Evolutionary conservation across 805 yeast genomes (phyloP).

Genomic region (Scheffersomyces spartinae): DNA sequence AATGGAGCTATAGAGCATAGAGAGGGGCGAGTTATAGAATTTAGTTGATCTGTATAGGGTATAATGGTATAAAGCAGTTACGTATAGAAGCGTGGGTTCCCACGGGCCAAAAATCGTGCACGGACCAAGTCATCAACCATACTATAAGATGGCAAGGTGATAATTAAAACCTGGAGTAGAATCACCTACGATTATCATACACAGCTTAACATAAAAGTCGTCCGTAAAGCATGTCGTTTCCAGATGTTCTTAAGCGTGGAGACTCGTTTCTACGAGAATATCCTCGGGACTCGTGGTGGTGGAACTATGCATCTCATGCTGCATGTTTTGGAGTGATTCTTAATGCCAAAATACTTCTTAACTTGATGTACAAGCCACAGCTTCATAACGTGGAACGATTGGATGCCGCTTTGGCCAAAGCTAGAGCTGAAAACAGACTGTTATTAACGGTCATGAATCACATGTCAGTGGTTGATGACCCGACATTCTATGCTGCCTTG

Average conservation of each 20-base stretch:
- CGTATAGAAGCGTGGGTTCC: no score
- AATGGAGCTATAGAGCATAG: no score
- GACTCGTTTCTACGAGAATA: slow-evolving; percentile 54
- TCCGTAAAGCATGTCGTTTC: slow-evolving; percentile 47
- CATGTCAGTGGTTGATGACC: slow-evolving; percentile 88
- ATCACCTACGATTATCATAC: no score
- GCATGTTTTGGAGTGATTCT: slow-evolving; percentile 59
- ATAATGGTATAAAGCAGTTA: no score
- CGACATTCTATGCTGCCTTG: slow-evolving; percentile 75
- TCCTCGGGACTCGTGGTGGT: slow-evolving; percentile 45
- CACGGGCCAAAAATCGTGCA: no score
- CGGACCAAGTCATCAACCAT: no score
- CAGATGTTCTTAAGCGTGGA: slow-evolving; percentile 60
- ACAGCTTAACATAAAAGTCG: no score
- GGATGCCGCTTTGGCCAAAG: slow-evolving; percentile 50
- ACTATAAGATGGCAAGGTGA: no score
- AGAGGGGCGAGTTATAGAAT: no score
- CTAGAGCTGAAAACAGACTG: slow-evolving; percentile 60
- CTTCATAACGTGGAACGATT: slow-evolving; percentile 53
- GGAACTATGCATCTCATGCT: slow-evolving; percentile 61
- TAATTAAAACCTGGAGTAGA: no score
- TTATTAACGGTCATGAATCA: slow-evolving; percentile 85
- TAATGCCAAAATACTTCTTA: slow-evolving; percentile 49
- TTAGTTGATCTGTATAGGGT: no score
- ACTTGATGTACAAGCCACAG: slow-evolving; percentile 51